phyloP scores from a whole-genome alignment of 2,329 filamentous ascomycete genomes.

The Claviceps fusiformis region DNA sequence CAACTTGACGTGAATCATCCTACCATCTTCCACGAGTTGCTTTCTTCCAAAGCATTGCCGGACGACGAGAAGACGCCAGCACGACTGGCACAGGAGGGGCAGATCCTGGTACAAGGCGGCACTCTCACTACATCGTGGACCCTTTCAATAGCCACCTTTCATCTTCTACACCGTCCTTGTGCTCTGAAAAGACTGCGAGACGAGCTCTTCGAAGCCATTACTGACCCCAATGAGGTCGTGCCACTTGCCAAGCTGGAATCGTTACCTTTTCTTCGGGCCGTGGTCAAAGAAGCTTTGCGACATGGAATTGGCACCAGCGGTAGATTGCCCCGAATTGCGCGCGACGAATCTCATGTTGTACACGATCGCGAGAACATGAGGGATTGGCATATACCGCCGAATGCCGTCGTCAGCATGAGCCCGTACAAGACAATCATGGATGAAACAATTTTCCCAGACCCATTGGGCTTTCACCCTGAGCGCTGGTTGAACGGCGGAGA shows the following conservation, averaged over 20 bases:
- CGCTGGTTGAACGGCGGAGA: constrained; percentile 21
- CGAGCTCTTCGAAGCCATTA: constrained; percentile 21
- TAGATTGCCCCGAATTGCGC: constrained; percentile 33
- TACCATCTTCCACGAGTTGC: constrained; percentile 23
- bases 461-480: constrained; percentile 20
- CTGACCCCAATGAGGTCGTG: constrained; percentile 15
- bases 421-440: constrained; percentile 23
- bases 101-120: constrained; percentile 24
- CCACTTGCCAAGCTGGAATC: constrained; percentile 19
- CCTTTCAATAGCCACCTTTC: constrained; percentile 21
- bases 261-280: constrained; percentile 33
- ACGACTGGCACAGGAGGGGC: constrained; percentile 25
- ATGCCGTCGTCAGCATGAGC: constrained; percentile 24
- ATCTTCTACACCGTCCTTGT: constrained; percentile 19
- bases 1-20: constrained; percentile 19
- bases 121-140: constrained; percentile 27
- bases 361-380: constrained; percentile 15
- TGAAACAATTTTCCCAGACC: constrained; percentile 18
- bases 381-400: constrained; percentile 18
- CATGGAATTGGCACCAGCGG: constrained; percentile 34
- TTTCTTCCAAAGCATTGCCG: constrained; percentile 19
- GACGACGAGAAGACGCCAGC: constrained; percentile 19
- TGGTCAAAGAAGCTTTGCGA: constrained; percentile 37
- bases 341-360: constrained; percentile 20
- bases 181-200: constrained; percentile 20